These are phyloP conservation scores for Microbotryum intermedium DNA, from an alignment of 1,284 basidiomycete genomes.

Conservation along the genomic window DNA sequence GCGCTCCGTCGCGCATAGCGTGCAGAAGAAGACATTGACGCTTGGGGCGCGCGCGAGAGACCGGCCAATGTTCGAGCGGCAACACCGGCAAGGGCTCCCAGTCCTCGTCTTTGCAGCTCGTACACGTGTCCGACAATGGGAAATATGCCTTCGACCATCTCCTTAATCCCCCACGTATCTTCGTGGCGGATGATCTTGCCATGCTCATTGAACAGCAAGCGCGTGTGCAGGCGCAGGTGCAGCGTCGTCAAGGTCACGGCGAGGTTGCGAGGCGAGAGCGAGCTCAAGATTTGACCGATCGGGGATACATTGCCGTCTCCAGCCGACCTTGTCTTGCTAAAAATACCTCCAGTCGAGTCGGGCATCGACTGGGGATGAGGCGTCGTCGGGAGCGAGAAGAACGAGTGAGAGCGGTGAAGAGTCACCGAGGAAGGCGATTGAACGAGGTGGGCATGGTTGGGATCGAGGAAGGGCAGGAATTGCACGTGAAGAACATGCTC, in stretches of 20 bases:
- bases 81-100: constrained; percentile 10
- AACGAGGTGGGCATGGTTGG: constrained; percentile 3
- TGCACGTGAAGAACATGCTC: constrained; percentile 14
- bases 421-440: constrained; percentile 2
- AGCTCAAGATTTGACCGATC: not conserved
- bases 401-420: constrained; percentile 15
- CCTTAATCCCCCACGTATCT: constrained; percentile 25
- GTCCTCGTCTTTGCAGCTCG: constrained; percentile 17
- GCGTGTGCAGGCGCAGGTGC: constrained; percentile 24
- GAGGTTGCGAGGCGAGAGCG: constrained; percentile 15
- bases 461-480: constrained; percentile 21
- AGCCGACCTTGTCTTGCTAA: constrained; percentile 7
- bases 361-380: constrained; percentile 13
- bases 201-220: constrained; percentile 24
- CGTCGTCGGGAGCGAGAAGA: constrained; percentile 25
- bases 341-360: constrained; percentile 4
- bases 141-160: constrained; percentile 28
- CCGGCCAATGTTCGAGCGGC: constrained; percentile 11
- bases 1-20: too few relatives aligned
- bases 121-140: constrained; percentile 21
- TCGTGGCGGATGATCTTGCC: constrained; percentile 26
- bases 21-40: too few relatives aligned
- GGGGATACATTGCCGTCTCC: constrained; percentile 7
- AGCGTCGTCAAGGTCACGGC: constrained; percentile 15
- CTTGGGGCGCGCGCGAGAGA: not conserved